phyloP scores from a whole-genome alignment of 345 rosid species.

The Anacardium occidentale region DNA sequence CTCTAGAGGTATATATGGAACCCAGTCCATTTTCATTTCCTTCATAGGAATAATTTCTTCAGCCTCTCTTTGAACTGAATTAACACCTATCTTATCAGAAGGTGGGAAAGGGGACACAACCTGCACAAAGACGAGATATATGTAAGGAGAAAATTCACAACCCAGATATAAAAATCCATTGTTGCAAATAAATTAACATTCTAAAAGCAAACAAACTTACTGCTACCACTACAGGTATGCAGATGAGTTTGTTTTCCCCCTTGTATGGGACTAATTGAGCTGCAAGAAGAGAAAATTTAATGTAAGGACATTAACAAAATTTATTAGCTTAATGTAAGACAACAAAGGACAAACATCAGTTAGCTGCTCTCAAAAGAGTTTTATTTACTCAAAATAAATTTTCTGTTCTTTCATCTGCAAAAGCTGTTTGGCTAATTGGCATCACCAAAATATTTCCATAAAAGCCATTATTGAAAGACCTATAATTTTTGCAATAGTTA shows the following conservation, averaged over 20 bases:
- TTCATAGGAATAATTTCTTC: conserved; percentile 98
- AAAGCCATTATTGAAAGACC: too few species aligned
- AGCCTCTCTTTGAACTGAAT: conserved; percentile 89
- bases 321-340: background rate
- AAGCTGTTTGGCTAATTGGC: too few species aligned
- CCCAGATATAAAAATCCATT: background rate
- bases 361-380: too few species aligned
- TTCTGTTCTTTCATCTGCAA: too few species aligned
- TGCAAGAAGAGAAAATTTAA: conserved; percentile 37
- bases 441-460: too few species aligned
- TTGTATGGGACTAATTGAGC: conserved; percentile 81
- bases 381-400: too few species aligned
- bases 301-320: background rate
- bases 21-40: conserved; percentile 98
- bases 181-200: background rate
- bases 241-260: conserved; percentile 46
- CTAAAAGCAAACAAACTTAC: conserved; percentile 48
- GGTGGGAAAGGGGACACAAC: conserved; percentile 90
- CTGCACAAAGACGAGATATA: conserved; percentile 37
- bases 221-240: conserved; percentile 80
- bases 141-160: background rate
- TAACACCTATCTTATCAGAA: conserved; percentile 94
- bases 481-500: too few species aligned
- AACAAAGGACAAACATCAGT: background rate
- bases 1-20: conserved; percentile 86